phyloP scores from a whole-genome alignment of 257 asterid genomes.

The Lycium ferocissimum region DNA sequence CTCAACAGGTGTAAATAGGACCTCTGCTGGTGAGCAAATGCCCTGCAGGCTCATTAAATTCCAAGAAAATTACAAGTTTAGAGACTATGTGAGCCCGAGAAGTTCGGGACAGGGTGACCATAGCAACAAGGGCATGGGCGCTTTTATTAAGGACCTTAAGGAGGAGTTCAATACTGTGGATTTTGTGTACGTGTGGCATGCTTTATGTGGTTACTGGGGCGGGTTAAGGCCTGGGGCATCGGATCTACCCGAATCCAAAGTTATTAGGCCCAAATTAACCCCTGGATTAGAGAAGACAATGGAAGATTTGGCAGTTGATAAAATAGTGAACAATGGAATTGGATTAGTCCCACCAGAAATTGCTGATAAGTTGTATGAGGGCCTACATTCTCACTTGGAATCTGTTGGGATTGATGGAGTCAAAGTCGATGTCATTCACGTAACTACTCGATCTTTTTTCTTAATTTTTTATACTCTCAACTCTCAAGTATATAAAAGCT shows the following conservation, averaged over 20 bases:
- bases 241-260: slow-evolving; percentile 69
- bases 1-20: slow-evolving; percentile 49
- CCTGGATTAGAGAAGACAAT: slow-evolving; percentile 84
- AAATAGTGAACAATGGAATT: slow-evolving; percentile 86
- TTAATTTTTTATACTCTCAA: neutral
- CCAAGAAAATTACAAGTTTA: slow-evolving; percentile 78
- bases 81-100: slow-evolving; percentile 68
- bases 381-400: slow-evolving; percentile 82
- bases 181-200: slow-evolving; percentile 94
- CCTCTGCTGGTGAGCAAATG: slow-evolving; percentile 97
- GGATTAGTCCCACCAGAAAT: slow-evolving; percentile 85
- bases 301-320: slow-evolving; percentile 97
- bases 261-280: slow-evolving; percentile 66
- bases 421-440: slow-evolving; percentile 95
- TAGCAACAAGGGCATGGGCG: slow-evolving; percentile 70
- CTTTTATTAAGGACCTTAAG: slow-evolving; percentile 75
- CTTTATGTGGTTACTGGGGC: slow-evolving; percentile 97
- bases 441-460: slow-evolving; percentile 32
- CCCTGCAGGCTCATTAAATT: slow-evolving; percentile 83
- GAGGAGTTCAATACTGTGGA: slow-evolving; percentile 64
- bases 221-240: slow-evolving; percentile 68
- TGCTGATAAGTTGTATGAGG: slow-evolving; percentile 73
- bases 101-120: slow-evolving; percentile 47
- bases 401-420: slow-evolving; percentile 92
- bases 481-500: too few relatives aligned